Evolutionary conservation across 768 basidiomycete species (phyloP).

Genomic region (Agrocybe pediades): DNA sequence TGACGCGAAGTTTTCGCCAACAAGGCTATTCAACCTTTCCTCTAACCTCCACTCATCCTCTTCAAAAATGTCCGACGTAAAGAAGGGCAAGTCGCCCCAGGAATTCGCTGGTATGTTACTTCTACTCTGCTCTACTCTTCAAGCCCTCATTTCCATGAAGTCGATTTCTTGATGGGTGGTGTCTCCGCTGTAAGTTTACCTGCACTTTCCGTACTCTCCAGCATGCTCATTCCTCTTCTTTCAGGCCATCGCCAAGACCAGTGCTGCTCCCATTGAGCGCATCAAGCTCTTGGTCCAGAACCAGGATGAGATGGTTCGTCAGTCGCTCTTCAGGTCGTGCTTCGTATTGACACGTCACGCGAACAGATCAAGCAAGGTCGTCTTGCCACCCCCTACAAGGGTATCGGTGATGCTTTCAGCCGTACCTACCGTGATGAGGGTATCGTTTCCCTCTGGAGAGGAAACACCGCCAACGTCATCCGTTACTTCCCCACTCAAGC

Average conservation of each 20-base stretch:
- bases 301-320: conserved; percentile 99
- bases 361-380: conserved; percentile 98
- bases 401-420: conserved; percentile 86
- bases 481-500: conserved; percentile 99
- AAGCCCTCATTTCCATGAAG: conserved; percentile 40
- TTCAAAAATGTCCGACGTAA: conserved; percentile 75
- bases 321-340: conserved; percentile 1
- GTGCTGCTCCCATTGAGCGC: conserved; percentile 99
- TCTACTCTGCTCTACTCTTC: conserved; percentile 13
- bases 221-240: conserved; percentile 20
- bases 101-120: conserved; percentile 77
- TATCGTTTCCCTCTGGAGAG: conserved; percentile 94
- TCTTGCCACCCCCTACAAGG: conserved; percentile 95
- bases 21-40: conserved; percentile 37
- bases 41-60: conserved; percentile 58
- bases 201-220: neutral
- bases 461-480: conserved; percentile 99
- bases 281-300: conserved; percentile 99
- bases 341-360: conserved; percentile 36
- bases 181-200: conserved; percentile 74
- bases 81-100: conserved; percentile 88
- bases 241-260: conserved; percentile 98
- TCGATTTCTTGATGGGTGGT: conserved; percentile 97
- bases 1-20: conserved; percentile 44
- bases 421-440: conserved; percentile 97